Conservation (phyloP, 768 basidiomycete species). For the Gloeostereum incarnatum region DNA sequence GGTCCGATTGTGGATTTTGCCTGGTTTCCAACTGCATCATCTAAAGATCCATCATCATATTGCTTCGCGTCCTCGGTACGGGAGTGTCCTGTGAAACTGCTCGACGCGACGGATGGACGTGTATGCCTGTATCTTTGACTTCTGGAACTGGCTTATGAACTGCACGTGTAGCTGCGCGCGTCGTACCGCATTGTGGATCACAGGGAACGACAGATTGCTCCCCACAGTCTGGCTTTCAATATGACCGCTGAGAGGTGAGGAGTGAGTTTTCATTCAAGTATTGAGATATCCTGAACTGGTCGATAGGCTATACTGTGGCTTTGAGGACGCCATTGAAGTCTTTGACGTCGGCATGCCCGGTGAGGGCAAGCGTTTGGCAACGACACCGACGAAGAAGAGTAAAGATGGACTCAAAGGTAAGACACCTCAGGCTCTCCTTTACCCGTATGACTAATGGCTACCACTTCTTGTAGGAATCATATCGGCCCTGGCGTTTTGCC, state of each 20-base stretch:
- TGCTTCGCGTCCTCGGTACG: constrained; percentile 82
- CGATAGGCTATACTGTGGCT: constrained; percentile 76
- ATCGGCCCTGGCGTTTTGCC: constrained; percentile 73
- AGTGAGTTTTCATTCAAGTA: not conserved
- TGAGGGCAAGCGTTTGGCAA: constrained; percentile 58
- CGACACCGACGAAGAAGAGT: constrained; percentile 67
- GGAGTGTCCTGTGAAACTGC: constrained; percentile 76
- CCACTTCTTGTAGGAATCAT: constrained; percentile 55
- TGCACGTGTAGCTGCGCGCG: constrained; percentile 59
- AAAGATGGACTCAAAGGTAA: constrained; percentile 83
- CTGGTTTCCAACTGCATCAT: constrained; percentile 80
- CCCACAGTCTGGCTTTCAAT: constrained; percentile 79
- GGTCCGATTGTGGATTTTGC: constrained; percentile 67
- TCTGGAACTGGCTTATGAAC: not conserved
- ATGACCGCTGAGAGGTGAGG: constrained; percentile 52
- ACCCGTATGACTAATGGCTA: not conserved
- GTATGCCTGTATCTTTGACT: constrained; percentile 30
- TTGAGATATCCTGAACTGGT: not conserved
- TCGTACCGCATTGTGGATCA: constrained; percentile 92
- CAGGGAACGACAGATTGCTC: constrained; percentile 83
- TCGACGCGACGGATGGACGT: constrained; percentile 71
- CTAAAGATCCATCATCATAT: constrained; percentile 48
- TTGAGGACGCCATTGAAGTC: constrained; percentile 78
- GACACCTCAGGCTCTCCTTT: too few species aligned
- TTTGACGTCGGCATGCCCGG: constrained; percentile 74